phyloP scores from a whole-genome alignment of 2,329 filamentous ascomycete species.

The Trichophyton schoenleinii region DNA sequence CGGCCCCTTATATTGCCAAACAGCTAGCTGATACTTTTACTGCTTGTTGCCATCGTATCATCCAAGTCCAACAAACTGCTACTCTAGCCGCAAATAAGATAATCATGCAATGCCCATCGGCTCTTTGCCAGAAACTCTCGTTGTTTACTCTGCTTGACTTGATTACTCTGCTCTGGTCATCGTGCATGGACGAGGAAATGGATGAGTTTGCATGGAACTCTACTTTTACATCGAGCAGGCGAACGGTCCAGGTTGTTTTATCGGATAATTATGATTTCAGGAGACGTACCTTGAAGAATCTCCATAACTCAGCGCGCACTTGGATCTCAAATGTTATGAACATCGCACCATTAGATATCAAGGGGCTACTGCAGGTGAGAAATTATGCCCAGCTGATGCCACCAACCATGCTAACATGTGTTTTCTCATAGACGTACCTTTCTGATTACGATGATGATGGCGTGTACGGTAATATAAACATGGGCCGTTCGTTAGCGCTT shows the following conservation, averaged over 20 bases:
- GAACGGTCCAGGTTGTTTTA: slow-evolving; percentile 72
- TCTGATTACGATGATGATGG: slow-evolving; percentile 90
- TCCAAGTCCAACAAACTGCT: slow-evolving; percentile 79
- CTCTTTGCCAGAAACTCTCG: slow-evolving; percentile 77
- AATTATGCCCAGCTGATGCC: background rate
- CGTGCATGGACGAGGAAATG: slow-evolving; percentile 85
- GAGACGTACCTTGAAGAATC: slow-evolving; percentile 60
- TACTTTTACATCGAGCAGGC: slow-evolving; percentile 62
- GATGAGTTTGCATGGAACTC: slow-evolving; percentile 85
- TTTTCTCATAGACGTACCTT: slow-evolving; percentile 67
- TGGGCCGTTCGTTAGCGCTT: slow-evolving; percentile 85
- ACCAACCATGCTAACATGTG: background rate
- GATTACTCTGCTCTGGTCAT: slow-evolving; percentile 85
- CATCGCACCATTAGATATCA: slow-evolving; percentile 81
- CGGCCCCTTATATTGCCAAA: slow-evolving; percentile 78
- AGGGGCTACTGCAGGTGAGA: slow-evolving; percentile 63
- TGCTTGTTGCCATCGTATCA: slow-evolving; percentile 84
- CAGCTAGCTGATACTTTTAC: slow-evolving; percentile 79
- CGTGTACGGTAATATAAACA: slow-evolving; percentile 77
- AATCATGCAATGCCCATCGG: slow-evolving; percentile 71
- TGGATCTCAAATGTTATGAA: slow-evolving; percentile 77
- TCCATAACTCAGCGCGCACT: slow-evolving; percentile 61
- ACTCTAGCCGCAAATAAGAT: slow-evolving; percentile 74
- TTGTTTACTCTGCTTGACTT: slow-evolving; percentile 88
- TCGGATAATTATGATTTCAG: slow-evolving; percentile 84